Conservation (phyloP, 441 rosid species). For the Erysimum cheiri region DNA sequence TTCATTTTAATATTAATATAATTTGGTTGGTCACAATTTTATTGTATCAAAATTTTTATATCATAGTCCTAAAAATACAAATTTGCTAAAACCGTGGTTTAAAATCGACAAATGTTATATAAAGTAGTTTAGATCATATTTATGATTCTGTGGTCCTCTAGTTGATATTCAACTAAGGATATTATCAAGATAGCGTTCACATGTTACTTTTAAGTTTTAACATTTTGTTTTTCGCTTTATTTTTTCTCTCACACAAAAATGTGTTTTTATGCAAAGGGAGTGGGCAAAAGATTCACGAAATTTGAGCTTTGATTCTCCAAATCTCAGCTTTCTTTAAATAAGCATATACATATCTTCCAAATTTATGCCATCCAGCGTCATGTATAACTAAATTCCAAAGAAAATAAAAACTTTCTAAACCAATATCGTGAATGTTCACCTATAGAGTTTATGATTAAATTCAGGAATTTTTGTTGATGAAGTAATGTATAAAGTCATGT, state of each 20-base stretch:
- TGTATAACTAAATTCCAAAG: slow-evolving; percentile 11
- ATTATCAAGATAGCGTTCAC: slow-evolving; percentile 41
- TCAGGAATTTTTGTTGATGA: background rate
- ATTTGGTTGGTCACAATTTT: background rate
- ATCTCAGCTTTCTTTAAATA: slow-evolving; percentile 41
- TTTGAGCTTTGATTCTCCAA: slow-evolving; percentile 46
- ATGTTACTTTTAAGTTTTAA: slow-evolving; percentile 32
- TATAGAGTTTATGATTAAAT: too few species aligned
- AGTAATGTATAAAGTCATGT: background rate
- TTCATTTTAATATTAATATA: background rate
- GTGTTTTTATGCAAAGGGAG: slow-evolving; percentile 35
- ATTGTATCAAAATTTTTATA: background rate
- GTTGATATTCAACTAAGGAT: slow-evolving; percentile 40
- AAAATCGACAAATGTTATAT: slow-evolving; percentile 7
- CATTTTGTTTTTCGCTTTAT: background rate
- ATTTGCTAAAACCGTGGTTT: slow-evolving; percentile 20
- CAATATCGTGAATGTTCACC: background rate
- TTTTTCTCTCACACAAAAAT: slow-evolving; percentile 18
- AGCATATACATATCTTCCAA: slow-evolving; percentile 38
- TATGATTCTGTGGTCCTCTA: slow-evolving; percentile 44
- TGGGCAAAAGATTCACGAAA: slow-evolving; percentile 45
- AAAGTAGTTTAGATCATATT: slow-evolving; percentile 40
- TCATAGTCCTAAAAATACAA: slow-evolving; percentile 3
- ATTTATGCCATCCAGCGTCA: slow-evolving; percentile 34
- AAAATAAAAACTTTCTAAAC: background rate